These are phyloP conservation scores for Solanum microdontum DNA, from an alignment of 257 asterid genomes.

Conservation along the genomic window DNA sequence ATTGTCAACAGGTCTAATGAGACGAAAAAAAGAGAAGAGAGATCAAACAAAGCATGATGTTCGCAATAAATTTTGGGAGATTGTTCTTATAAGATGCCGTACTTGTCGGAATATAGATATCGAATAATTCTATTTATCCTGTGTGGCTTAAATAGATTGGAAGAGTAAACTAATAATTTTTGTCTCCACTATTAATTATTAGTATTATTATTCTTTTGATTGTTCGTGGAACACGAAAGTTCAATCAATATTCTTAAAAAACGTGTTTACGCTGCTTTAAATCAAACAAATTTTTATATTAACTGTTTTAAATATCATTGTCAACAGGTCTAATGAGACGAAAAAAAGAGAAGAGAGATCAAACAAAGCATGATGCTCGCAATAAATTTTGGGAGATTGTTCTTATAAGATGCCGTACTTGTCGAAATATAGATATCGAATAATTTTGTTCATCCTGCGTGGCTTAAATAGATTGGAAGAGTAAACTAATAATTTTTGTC, in stretches of 20 bases:
- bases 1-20: not conserved
- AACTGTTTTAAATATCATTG: not conserved
- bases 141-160: not conserved
- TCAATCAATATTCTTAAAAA: not conserved
- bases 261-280: not conserved
- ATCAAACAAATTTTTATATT: not conserved
- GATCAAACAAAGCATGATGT: not conserved
- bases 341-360: not conserved
- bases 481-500: not conserved
- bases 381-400: not conserved
- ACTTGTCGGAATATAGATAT: not conserved
- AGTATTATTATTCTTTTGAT: not conserved
- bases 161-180: not conserved
- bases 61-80: not conserved
- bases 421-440: not conserved
- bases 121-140: fast-evolving
- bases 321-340: not conserved
- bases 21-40: not conserved
- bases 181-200: not conserved
- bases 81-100: not conserved
- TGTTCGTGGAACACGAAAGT: not conserved
- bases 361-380: not conserved
- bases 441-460: fast-evolving
- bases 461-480: not conserved
- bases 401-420: not conserved